Conservation (phyloP, 1,284 basidiomycete species). For the Acaromyces ingoldii region DNA sequence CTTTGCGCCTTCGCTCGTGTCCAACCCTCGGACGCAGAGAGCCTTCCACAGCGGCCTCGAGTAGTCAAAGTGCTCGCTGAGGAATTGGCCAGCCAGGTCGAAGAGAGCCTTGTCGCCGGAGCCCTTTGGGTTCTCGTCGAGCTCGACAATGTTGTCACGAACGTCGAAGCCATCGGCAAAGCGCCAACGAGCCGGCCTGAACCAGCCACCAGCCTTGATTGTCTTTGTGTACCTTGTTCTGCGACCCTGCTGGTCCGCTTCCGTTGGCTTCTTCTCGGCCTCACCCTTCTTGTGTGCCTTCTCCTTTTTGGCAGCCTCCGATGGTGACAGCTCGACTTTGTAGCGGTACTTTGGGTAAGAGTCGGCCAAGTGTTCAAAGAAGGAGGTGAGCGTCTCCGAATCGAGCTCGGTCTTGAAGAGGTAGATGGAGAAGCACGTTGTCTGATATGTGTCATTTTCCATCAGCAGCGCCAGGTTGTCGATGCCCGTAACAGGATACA, state of each 20-base stretch:
- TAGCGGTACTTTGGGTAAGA: constrained; percentile 49
- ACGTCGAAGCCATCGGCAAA: constrained; percentile 45
- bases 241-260: constrained; percentile 25
- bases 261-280: neutral
- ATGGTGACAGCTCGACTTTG: constrained; percentile 43
- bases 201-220: constrained; percentile 38
- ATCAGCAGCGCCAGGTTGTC: constrained; percentile 48
- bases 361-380: constrained; percentile 44
- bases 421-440: constrained; percentile 50
- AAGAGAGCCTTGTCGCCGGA: constrained; percentile 30
- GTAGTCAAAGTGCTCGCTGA: constrained; percentile 46
- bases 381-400: constrained; percentile 40
- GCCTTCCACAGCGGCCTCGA: constrained; percentile 50
- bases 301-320: constrained; percentile 25
- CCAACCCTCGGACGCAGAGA: constrained; percentile 45
- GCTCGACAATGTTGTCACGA: constrained; percentile 43
- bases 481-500: constrained; percentile 44
- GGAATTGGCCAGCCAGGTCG: constrained; percentile 42
- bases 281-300: constrained; percentile 1
- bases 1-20: constrained; percentile 40
- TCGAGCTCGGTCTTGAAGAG: constrained; percentile 46
- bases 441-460: constrained; percentile 46
- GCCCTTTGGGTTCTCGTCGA: constrained; percentile 17
- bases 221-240: constrained; percentile 31
- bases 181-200: constrained; percentile 42